Percentiles rank a stretch among this genome's conserved stretches.
phyloP scores from a whole-genome alignment of 495 filamentous ascomycete species.

The Trichoderma reesei region DNA sequence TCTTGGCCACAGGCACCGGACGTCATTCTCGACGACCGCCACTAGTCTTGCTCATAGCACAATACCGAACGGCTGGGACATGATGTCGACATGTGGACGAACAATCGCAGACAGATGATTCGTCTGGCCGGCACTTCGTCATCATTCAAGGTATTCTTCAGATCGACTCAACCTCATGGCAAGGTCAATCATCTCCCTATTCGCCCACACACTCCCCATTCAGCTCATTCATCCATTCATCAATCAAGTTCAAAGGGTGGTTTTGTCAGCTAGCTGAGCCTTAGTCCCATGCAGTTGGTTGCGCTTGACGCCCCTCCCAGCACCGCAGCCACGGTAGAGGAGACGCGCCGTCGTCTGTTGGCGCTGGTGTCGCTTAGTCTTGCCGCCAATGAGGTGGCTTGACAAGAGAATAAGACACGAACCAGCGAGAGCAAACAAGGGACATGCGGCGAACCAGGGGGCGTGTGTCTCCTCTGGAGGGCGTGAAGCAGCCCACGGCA shows the following conservation, averaged over 20 bases:
- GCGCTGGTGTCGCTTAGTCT: background rate
- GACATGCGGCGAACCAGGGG: background rate
- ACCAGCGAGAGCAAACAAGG: no score
- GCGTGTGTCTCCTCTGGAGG: background rate
- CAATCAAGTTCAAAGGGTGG: background rate
- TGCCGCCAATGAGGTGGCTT: conserved; percentile 1
- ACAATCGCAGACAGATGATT: no score
- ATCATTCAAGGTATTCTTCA: no score
- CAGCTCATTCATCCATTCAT: background rate
- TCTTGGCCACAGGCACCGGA: no score
- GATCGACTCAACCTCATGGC: no score
- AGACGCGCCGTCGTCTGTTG: background rate
- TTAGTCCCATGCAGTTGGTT: background rate
- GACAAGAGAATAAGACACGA: background rate
- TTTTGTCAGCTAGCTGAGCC: background rate
- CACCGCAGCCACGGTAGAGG: background rate
- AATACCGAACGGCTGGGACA: no score
- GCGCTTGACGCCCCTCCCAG: background rate
- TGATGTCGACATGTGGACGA: no score
- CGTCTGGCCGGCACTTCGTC: no score
- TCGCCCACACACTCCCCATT: no score
- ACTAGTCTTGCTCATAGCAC: no score
- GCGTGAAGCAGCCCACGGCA: background rate
- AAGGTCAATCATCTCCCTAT: no score
- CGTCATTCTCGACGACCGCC: no score